Evolutionary conservation across 2,329 filamentous ascomycete genomes (phyloP).

Genomic region (Colletotrichum acutatum): DNA sequence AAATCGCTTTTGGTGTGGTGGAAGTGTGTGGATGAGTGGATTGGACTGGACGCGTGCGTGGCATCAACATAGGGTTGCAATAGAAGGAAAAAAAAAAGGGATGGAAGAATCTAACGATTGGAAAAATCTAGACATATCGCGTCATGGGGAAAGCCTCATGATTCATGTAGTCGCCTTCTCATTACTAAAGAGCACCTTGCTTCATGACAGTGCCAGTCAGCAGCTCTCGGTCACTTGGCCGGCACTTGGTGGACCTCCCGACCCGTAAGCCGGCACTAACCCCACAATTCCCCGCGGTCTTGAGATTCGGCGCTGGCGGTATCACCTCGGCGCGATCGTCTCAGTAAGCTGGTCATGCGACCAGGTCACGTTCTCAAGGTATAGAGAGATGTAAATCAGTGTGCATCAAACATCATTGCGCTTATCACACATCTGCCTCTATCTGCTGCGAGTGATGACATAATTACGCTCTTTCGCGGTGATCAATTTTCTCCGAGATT

Average conservation of each 20-base stretch:
- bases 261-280: conserved; percentile 28
- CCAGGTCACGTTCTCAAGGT: conserved; percentile 11
- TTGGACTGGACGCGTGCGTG: neutral
- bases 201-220: conserved; percentile 21
- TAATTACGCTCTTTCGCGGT: too few relatives aligned
- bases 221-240: conserved; percentile 30
- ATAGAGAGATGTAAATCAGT: neutral
- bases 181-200: neutral
- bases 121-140: neutral
- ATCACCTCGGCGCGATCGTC: conserved; percentile 20
- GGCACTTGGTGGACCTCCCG: conserved; percentile 23
- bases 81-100: neutral
- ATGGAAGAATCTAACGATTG: neutral
- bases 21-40: neutral
- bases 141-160: conserved; percentile 17
- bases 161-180: neutral
- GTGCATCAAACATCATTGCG: neutral
- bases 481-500: too few relatives aligned
- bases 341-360: conserved; percentile 20
- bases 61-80: neutral
- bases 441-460: too few relatives aligned
- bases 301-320: conserved; percentile 20
- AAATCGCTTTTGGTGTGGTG: neutral
- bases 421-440: neutral
- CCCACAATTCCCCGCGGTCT: conserved; percentile 22